Conservation (phyloP, 345 rosid species). For the Syzygium aromaticum region DNA sequence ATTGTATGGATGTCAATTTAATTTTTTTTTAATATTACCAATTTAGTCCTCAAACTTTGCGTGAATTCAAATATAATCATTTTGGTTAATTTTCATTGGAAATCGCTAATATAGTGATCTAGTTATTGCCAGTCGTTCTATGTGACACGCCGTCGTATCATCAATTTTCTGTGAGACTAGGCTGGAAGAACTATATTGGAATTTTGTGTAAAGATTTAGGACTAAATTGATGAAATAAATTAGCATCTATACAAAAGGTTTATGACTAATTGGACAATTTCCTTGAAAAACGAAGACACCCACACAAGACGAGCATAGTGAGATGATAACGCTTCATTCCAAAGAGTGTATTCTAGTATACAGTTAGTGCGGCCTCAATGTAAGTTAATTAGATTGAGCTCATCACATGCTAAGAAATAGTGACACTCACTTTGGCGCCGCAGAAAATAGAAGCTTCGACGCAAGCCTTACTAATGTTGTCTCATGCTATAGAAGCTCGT, state of each 20-base stretch:
- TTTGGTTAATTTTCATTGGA: not conserved
- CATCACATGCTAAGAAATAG: not conserved
- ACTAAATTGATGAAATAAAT: not conserved
- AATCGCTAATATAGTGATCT: accelerated
- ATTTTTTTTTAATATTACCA: not conserved
- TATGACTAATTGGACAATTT: not conserved
- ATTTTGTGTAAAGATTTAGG: not conserved
- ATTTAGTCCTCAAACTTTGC: not conserved
- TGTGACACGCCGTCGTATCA: accelerated
- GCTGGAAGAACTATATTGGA: not conserved
- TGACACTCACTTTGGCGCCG: not conserved
- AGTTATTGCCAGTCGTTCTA: accelerated
- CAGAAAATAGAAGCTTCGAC: not conserved
- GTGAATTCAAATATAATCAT: not conserved
- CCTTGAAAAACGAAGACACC: not conserved
- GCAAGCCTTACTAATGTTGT: not conserved
- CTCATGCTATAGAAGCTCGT: not conserved
- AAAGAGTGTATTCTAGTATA: not conserved
- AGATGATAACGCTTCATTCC: not conserved
- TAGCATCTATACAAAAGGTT: not conserved
- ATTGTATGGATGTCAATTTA: accelerated
- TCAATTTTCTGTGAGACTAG: accelerated
- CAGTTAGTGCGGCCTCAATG: not conserved
- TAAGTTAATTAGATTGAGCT: not conserved
- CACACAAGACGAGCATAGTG: not conserved